Evolutionary conservation across 1,284 basidiomycete genomes (phyloP), one percentile per base, ranked within the genome.

Genomic region (Flammula alnicola): DNA sequence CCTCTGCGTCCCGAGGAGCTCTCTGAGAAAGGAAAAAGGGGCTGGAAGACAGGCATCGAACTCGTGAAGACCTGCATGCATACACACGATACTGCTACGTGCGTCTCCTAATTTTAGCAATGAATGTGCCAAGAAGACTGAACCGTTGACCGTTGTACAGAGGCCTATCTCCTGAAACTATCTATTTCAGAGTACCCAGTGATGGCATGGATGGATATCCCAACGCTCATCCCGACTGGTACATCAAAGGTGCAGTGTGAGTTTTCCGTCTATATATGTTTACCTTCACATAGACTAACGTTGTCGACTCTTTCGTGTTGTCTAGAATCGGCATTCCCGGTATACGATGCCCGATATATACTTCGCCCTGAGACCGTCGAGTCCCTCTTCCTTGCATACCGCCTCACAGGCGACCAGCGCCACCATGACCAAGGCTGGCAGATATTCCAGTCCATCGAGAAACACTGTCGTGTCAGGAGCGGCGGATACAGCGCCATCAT

Each of bases 401-500:
- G 95, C 23, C 74, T 94, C 7, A 97, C 95, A 0, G 94, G 94
- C 5, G 86, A 98, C 61, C 65, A 77, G 23, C 77, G 80, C 42
- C 98, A 98, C 65, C 85, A 96, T 25, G 76, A 88, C 26, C 81
- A 86, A 63, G 95, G 93, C 12, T 98, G 95, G 95, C 66, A 78
- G 44, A 95, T 98, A 59, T 98, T 98, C 76, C 75, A 92, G 66
- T 84, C 95, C 0, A 98, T 98, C 55, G 82, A 95, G 61, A 84
- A 85, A 64, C 81, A 95, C 66, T 94, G 93, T 67, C 77, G 77
- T 43, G 71, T 97, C 9, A 73, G 79, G 25, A 76, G 70, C 0
- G 95, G 95, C 5, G 95, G 94, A 0, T 99, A 93, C 63, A n/a
- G n/a, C n/a, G 90, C 93, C 9, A 84, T 84, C 37, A 80, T 98